phyloP scores from a whole-genome alignment of 345 rosid species.

The Gossypioides kirkii region DNA sequence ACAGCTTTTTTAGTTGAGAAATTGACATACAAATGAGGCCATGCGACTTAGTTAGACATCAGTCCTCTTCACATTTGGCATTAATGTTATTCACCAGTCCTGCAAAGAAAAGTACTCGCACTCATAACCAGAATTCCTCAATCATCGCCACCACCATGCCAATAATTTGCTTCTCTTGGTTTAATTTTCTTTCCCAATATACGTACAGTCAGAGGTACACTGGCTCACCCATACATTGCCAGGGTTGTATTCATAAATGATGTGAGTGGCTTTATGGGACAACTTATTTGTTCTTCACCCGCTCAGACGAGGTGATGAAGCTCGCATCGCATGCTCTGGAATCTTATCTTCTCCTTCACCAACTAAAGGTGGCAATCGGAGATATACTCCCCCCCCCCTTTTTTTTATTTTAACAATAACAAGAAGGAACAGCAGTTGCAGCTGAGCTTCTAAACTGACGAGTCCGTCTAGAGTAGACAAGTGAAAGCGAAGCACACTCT shows the following conservation, averaged over 20 bases:
- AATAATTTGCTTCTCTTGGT: background rate
- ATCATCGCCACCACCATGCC: conserved; percentile 47
- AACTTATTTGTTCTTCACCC: conserved; percentile 37
- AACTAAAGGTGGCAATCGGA: conserved; percentile 75
- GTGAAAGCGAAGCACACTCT: background rate
- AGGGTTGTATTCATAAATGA: background rate
- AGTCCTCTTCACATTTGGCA: background rate
- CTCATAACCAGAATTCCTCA: conserved; percentile 18
- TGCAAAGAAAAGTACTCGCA: background rate
- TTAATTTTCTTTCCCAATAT: background rate
- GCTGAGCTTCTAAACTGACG: too few species aligned
- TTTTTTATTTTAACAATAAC: background rate
- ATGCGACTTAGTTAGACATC: background rate
- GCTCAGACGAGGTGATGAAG: conserved; percentile 72
- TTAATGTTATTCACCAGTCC: background rate
- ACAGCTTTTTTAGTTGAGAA: too few species aligned
- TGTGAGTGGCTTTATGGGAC: background rate
- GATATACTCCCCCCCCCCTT: conserved; percentile 80
- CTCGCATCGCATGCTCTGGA: conserved; percentile 47
- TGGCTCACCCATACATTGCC: background rate
- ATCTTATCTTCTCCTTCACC: conserved; percentile 74
- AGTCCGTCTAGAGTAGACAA: too few species aligned
- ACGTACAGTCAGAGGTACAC: background rate
- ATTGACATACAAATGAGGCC: background rate
- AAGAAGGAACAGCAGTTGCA: background rate